These are phyloP conservation scores for Ochetophila trinervis DNA, from an alignment of 306 rosid species.

Conservation along the genomic window DNA sequence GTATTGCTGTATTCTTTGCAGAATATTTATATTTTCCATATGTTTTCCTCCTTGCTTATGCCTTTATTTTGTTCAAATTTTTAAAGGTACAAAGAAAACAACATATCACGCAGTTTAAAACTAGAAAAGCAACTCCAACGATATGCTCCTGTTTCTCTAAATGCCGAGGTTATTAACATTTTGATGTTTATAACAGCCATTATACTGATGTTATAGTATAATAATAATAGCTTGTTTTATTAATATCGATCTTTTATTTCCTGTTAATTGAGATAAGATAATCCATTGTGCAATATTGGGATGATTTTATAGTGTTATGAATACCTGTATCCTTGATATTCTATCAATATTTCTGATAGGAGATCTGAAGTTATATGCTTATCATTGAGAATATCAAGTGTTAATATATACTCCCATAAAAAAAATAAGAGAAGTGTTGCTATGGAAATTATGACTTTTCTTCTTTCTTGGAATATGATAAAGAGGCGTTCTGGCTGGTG, in stretches of 20 bases:
- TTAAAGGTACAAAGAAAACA: conserved; percentile 69
- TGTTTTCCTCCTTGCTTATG: conserved; percentile 27
- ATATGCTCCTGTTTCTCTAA: conserved; percentile 71
- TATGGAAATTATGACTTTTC: too few species aligned
- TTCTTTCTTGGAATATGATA: too few species aligned
- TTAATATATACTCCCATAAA: neutral
- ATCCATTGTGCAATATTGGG: neutral
- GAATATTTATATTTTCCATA: neutral
- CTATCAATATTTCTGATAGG: neutral
- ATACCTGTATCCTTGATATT: neutral
- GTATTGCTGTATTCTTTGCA: neutral
- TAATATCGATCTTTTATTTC: neutral
- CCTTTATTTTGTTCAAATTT: conserved; percentile 21
- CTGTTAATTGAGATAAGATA: neutral
- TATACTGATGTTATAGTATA: neutral
- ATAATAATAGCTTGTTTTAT: neutral
- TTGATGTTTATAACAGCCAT: conserved; percentile 2
- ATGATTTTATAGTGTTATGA: neutral
- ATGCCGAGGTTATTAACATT: conserved; percentile 57
- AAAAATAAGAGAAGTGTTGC: too few species aligned
- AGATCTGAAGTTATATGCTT: neutral
- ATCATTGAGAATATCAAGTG: too few species aligned
- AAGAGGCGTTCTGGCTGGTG: too few species aligned
- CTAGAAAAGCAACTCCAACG: conserved; percentile 74
- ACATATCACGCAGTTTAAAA: conserved; percentile 46